phyloP scores from a whole-genome alignment of 306 rosid species.

The Castanopsis chinensis region DNA sequence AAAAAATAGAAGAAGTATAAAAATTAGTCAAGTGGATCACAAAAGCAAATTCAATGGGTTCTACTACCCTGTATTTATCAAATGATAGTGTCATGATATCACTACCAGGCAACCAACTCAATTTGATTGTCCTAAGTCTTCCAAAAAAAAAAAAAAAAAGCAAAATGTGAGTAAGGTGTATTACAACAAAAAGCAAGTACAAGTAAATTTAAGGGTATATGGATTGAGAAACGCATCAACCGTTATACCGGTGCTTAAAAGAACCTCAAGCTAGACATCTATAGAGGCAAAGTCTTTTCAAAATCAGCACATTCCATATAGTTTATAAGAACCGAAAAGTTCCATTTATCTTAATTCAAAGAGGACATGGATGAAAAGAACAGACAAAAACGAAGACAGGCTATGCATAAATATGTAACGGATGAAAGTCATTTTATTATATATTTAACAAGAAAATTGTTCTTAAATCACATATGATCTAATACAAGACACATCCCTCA shows the following conservation, averaged over 20 bases:
- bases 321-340: not conserved
- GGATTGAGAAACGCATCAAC: not conserved
- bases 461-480: no score
- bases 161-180: no score
- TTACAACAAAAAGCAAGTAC: no score
- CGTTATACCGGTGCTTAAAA: not conserved
- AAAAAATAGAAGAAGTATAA: no score
- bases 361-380: not conserved
- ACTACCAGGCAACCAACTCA: no score
- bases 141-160: no score
- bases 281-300: not conserved
- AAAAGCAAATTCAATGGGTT: no score
- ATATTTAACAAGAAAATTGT: not conserved
- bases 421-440: not conserved
- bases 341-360: not conserved
- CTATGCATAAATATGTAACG: not conserved
- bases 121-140: no score
- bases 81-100: no score
- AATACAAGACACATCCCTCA: no score
- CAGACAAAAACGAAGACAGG: not conserved
- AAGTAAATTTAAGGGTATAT: not conserved
- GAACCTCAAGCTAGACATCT: not conserved
- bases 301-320: not conserved
- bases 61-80: no score
- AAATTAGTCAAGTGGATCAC: no score